phyloP scores from a whole-genome alignment of 2,329 filamentous ascomycete species.

The Arthroderma uncinatum region DNA sequence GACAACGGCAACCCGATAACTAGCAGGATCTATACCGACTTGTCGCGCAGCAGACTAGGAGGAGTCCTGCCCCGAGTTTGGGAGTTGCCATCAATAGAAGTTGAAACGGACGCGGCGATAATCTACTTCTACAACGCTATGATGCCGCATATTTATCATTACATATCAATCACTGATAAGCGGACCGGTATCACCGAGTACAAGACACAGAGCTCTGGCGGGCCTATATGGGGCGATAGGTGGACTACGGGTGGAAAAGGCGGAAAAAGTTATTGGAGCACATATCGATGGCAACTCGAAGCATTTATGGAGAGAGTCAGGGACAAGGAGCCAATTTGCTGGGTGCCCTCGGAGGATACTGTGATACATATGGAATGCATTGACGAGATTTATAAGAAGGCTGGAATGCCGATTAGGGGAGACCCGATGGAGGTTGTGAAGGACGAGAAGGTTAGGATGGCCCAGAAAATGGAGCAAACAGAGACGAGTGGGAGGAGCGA shows the following conservation, averaged over 20 bases:
- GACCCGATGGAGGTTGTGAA: neutral
- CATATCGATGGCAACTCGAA: slow-evolving; percentile 15
- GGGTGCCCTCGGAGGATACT: slow-evolving; percentile 12
- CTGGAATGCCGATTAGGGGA: slow-evolving; percentile 11
- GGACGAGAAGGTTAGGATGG: neutral
- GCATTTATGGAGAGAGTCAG: slow-evolving; percentile 14
- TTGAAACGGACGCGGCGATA: slow-evolving; percentile 24
- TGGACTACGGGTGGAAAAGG: slow-evolving; percentile 23
- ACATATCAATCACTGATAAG: slow-evolving; percentile 24
- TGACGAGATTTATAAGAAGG: slow-evolving; percentile 13
- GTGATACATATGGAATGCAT: slow-evolving; percentile 11
- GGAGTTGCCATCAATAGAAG: slow-evolving; percentile 26
- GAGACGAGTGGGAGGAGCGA: neutral
- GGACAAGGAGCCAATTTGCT: slow-evolving; percentile 12
- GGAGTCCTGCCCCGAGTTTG: slow-evolving; percentile 23
- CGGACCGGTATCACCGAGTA: slow-evolving; percentile 20
- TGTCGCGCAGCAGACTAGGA: slow-evolving; percentile 19
- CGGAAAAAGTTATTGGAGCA: slow-evolving; percentile 12
- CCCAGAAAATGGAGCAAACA: neutral
- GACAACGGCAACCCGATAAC: slow-evolving; percentile 18
- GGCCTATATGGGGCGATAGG: slow-evolving; percentile 24
- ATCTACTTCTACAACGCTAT: slow-evolving; percentile 26
- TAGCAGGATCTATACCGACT: slow-evolving; percentile 24
- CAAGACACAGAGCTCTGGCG: slow-evolving; percentile 21
- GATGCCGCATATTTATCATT: slow-evolving; percentile 28